Percentiles rank a stretch among this genome's conserved stretches.
Evolutionary conservation across 2,329 filamentous ascomycete species (phyloP).

Genomic region (Cladosporium sp.): DNA sequence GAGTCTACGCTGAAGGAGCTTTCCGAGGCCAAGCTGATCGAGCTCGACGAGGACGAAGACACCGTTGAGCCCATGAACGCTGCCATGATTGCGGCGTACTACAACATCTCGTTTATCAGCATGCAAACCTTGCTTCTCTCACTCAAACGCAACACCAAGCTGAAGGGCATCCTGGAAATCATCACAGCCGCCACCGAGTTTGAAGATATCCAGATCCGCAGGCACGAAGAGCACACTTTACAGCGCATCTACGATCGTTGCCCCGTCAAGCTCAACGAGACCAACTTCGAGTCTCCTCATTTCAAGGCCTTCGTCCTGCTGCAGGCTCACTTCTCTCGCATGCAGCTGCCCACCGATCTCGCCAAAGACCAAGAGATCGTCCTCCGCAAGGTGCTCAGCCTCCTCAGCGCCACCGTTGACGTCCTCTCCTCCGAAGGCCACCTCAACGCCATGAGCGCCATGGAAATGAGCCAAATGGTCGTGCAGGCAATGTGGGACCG

Average conservation of each 20-base stretch:
- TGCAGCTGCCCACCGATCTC: conserved; percentile 93
- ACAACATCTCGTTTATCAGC: conserved; percentile 98
- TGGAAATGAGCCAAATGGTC: conserved; percentile 99
- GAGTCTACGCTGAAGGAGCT: conserved; percentile 90
- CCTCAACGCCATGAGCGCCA: conserved; percentile 94
- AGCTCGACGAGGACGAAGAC: conserved; percentile 86
- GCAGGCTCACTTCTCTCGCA: conserved; percentile 94
- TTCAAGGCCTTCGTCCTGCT: conserved; percentile 98
- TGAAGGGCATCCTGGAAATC: conserved; percentile 96
- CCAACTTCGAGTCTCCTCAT: conserved; percentile 86
- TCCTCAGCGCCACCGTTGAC: conserved; percentile 90
- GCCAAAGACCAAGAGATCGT: conserved; percentile 94
- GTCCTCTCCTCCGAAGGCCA: conserved; percentile 94
- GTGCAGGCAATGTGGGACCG: conserved; percentile 99
- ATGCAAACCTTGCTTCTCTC: conserved; percentile 99
- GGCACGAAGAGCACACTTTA: conserved; percentile 85
- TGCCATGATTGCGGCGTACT: conserved; percentile 97
- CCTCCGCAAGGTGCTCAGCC: conserved; percentile 77
- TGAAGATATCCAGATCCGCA: conserved; percentile 87
- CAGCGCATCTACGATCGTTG: conserved; percentile 91
- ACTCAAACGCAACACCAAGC: conserved; percentile 81
- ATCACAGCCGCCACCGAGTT: conserved; percentile 96
- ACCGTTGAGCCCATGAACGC: conserved; percentile 86
- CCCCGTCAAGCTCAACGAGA: conserved; percentile 90
- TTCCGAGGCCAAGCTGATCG: conserved; percentile 89